Evolutionary conservation across 345 rosid genomes (phyloP).

Genomic region (Moringa oleifera): DNA sequence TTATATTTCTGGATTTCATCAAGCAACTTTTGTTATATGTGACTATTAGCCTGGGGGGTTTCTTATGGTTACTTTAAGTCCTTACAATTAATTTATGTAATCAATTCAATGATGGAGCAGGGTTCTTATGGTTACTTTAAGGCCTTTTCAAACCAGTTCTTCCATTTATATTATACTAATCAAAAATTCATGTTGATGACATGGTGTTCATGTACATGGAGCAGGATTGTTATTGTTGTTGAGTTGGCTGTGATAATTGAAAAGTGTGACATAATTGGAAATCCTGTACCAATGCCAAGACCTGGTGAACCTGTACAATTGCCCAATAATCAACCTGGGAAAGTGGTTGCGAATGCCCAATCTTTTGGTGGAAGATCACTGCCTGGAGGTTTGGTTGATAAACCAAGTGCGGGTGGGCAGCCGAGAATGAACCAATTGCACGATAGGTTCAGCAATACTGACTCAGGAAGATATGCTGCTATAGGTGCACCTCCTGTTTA

Average conservation of each 20-base stretch:
- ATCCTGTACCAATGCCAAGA: constrained; percentile 32
- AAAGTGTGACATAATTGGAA: constrained; percentile 45
- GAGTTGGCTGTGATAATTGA: constrained; percentile 48
- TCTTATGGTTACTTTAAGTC: no score
- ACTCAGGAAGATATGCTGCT: constrained; percentile 31
- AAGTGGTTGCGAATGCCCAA: constrained; percentile 14
- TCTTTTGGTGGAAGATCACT: constrained; percentile 22
- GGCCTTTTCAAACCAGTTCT: no score
- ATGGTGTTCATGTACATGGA: not conserved
- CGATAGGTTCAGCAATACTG: constrained; percentile 21
- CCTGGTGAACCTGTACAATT: constrained; percentile 24
- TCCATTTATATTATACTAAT: not conserved
- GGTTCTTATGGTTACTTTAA: no score
- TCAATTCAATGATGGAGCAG: no score
- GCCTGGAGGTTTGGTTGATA: constrained; percentile 23
- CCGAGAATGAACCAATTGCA: constrained; percentile 26
- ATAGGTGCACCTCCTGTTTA: constrained; percentile 27
- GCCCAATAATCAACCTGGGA: constrained; percentile 26
- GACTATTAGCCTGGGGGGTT: no score
- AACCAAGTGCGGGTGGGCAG: constrained; percentile 26
- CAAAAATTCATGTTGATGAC: constrained; percentile 11
- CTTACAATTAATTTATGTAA: no score
- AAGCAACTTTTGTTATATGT: no score
- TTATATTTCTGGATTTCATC: no score
- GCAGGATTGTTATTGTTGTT: constrained; percentile 68